Evolutionary conservation across 495 filamentous ascomycete species (phyloP), one percentile per base, ranked within the genome.

Genomic region (Bryoglossum gracile): DNA sequence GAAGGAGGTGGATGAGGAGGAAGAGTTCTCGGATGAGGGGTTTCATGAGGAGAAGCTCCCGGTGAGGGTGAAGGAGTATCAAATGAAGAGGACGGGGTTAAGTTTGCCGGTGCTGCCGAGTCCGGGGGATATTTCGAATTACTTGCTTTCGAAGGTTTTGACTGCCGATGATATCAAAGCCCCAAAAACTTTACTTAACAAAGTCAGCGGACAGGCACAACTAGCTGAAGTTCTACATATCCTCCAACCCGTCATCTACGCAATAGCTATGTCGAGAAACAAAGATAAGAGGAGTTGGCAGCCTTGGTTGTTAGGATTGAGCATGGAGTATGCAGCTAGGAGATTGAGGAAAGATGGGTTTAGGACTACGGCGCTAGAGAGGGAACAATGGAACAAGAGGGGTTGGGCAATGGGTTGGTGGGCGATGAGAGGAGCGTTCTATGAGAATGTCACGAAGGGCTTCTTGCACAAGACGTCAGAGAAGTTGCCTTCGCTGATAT

Each of bases 161-260:
- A 95, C 87, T 1, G 86, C 94, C 14, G 94, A 97, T 66, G 92
- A 97, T 63, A 89, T 98, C 70, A 95, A 95, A 62, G 82, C 89
- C 3, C 83, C 94, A 0, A 82, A 80, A 17, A 78, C 84, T 14
- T 78, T 98, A 37, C 72, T 97, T 25, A 90, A 92, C 56, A 74
- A 70, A 11, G 76, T 89, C 5, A 80, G 81, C 37, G 87, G 87
- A 13, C 67, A 73, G 3, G 83, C 78, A 3, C 83, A 87, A 52
- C 60, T 86, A 11, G 89, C 91, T 10, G 92, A 98, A 66, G 67
- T 84, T n/a, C 65, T 98, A 23, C 92, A 94, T 54, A 94, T 96
- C 50, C 66, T 97, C 13, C 77, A 92, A 30, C 92, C 92, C 1
- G 78, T 97, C 5, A 69, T 91, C 23, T 96, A 95, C 66, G 90